Evolutionary conservation across 73 alveolate species (phyloP).

Genomic region (Paramecium pentaurelia): DNA sequence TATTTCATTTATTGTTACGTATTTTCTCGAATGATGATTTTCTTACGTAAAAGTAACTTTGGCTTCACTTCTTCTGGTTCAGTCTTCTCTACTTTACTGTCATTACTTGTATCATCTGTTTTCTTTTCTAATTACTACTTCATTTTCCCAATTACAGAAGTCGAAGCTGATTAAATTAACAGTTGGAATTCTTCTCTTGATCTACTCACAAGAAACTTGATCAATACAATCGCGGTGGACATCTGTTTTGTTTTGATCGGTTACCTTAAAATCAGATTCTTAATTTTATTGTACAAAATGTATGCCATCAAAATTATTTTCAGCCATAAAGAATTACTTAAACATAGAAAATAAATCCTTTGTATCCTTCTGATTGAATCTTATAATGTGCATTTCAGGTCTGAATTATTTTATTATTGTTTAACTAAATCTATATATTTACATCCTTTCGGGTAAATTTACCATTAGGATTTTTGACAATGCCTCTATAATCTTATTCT

Average conservation of each 20-base stretch:
- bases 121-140: neutral
- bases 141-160: neutral
- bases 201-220: neutral
- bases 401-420: conserved; percentile 15
- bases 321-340: conserved; percentile 51
- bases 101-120: neutral
- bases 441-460: conserved; percentile 43
- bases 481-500: neutral
- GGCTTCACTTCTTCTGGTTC: conserved; percentile 18
- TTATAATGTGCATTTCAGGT: conserved; percentile 41
- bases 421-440: neutral
- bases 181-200: conserved; percentile 33
- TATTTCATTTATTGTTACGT: neutral
- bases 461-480: neutral
- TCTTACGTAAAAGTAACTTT: neutral
- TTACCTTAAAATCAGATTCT: conserved; percentile 40
- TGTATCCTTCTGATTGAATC: conserved; percentile 41
- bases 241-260: conserved; percentile 24
- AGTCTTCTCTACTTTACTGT: neutral
- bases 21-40: neutral
- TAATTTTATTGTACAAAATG: neutral
- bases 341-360: conserved; percentile 25
- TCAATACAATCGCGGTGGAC: conserved; percentile 25
- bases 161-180: neutral
- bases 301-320: conserved; percentile 32